Conservation (phyloP, 2,329 filamentous ascomycete species). For the Thelonectria olida region DNA sequence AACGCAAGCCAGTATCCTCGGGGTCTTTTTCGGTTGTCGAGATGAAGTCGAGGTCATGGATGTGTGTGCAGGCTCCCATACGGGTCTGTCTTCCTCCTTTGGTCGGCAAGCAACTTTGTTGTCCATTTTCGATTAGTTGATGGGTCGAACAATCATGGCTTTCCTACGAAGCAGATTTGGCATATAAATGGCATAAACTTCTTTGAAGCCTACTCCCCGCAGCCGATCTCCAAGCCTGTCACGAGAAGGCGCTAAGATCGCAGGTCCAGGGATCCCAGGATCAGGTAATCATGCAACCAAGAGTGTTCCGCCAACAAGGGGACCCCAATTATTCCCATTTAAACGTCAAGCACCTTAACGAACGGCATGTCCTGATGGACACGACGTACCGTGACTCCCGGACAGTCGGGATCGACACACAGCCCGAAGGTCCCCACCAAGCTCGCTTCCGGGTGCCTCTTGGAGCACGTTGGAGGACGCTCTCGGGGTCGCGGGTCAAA, state of each 20-base stretch:
- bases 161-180: background rate
- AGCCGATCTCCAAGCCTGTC: background rate
- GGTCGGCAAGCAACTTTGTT: background rate
- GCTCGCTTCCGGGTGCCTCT: background rate
- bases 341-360: background rate
- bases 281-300: slow-evolving; percentile 7
- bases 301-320: background rate
- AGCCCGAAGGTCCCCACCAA: slow-evolving; percentile 30
- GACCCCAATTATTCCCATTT: background rate
- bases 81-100: slow-evolving; percentile 1
- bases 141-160: background rate
- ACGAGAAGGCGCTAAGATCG: slow-evolving; percentile 5
- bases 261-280: background rate
- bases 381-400: slow-evolving; percentile 20
- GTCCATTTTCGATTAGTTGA: background rate
- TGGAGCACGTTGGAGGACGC: slow-evolving; percentile 6
- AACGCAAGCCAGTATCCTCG: slow-evolving; percentile 38
- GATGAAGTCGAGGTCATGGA: slow-evolving; percentile 15
- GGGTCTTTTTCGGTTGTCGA: slow-evolving; percentile 24
- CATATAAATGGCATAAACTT: slow-evolving; percentile 5
- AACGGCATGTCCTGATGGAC: background rate
- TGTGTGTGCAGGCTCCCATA: slow-evolving; percentile 18
- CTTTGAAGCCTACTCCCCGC: background rate
- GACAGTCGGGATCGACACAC: slow-evolving; percentile 30
- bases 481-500: background rate